A percentile compares a stretch with the other conserved stretches of the same genome.
Evolutionary conservation across 345 rosid species (phyloP).

Genomic region (Eucalyptus albens): DNA sequence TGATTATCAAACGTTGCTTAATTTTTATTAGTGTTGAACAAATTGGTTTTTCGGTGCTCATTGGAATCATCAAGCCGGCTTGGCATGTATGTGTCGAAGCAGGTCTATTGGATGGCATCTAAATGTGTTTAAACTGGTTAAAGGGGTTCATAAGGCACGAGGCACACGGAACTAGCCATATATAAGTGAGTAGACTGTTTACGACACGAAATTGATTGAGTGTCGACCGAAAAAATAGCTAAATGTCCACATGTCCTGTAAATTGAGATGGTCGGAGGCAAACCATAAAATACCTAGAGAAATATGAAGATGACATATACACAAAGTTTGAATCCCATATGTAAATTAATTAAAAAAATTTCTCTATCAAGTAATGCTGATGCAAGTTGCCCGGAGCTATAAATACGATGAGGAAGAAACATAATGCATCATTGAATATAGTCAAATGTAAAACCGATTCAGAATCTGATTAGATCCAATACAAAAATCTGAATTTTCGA

Average conservation of each 20-base stretch:
- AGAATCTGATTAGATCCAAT: not conserved
- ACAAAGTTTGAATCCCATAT: not conserved
- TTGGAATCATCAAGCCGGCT: not conserved
- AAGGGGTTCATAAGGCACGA: not conserved
- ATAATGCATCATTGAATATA: rapidly evolving
- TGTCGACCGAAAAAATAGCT: no score
- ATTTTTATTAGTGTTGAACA: not conserved
- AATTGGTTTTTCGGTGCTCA: not conserved
- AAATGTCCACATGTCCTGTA: not conserved
- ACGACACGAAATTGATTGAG: not conserved
- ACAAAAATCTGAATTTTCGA: not conserved
- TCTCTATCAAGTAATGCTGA: not conserved
- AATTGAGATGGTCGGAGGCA: not conserved
- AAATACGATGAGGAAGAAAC: not conserved
- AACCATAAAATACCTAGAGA: not conserved
- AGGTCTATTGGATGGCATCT: not conserved
- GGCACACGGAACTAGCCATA: not conserved
- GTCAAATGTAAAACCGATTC: not conserved
- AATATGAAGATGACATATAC: not conserved
- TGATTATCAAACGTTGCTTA: not conserved
- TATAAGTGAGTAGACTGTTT: not conserved
- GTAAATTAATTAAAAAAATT: no score
- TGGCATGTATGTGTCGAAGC: not conserved
- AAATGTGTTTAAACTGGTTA: not conserved
- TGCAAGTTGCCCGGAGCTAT: rapidly evolving